phyloP scores from a whole-genome alignment of 2,329 filamentous ascomycete species.

The Neofusicoccum kwambonambiense region DNA sequence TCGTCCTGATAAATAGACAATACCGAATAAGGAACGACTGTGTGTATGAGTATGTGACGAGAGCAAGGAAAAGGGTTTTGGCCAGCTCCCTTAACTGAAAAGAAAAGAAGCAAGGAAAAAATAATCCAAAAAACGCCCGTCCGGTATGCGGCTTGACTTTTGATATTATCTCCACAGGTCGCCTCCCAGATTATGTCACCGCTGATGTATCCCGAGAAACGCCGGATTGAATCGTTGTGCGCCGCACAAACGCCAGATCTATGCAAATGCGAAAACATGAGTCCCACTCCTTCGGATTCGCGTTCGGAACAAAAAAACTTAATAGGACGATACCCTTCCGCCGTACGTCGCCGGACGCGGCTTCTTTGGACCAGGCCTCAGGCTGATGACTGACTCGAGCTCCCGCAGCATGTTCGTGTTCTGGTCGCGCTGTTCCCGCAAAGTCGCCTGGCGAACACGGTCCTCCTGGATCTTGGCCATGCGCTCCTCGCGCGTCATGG shows the following conservation, averaged over 20 bases:
- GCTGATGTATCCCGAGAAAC: slow-evolving; percentile 10
- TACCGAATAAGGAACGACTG: neutral
- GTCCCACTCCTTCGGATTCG: neutral
- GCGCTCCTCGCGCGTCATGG: slow-evolving; percentile 80
- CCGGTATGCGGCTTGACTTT: slow-evolving; percentile 4
- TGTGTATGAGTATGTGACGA: neutral
- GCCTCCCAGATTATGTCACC: slow-evolving; percentile 6
- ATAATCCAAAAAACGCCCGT: neutral
- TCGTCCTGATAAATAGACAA: neutral
- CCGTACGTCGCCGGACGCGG: slow-evolving; percentile 15
- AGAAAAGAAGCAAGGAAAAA: neutral
- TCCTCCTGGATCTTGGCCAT: slow-evolving; percentile 88
- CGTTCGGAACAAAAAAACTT: neutral
- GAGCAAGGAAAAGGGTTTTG: neutral
- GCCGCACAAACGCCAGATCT: slow-evolving; percentile 15
- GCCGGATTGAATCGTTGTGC: slow-evolving; percentile 13
- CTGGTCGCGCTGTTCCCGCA: slow-evolving; percentile 73
- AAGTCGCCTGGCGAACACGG: slow-evolving; percentile 67
- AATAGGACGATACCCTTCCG: slow-evolving; percentile 17
- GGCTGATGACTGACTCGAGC: slow-evolving; percentile 78
- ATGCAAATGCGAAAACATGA: slow-evolving; percentile 15
- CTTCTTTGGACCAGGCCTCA: slow-evolving; percentile 22
- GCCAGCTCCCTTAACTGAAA: slow-evolving; percentile 2
- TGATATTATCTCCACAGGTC: slow-evolving; percentile 12
- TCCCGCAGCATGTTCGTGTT: slow-evolving; percentile 89